Evolutionary conservation across 179 eudicot genomes (phyloP), one percentile per base, ranked within the genome.

Genomic region (Vitellaria paradoxa): DNA sequence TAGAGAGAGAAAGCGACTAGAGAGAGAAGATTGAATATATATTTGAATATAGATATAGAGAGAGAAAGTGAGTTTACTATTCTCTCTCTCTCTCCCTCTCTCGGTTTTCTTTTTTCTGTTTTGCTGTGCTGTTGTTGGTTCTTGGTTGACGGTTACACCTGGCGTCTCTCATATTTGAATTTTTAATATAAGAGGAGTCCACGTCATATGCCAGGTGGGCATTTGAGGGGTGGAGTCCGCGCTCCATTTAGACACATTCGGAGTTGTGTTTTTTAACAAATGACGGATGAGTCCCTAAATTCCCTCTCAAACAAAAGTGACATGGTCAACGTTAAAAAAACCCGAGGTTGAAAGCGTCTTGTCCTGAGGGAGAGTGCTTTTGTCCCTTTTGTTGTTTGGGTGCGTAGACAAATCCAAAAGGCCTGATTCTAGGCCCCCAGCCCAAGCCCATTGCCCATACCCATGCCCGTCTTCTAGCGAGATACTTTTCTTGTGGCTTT

Each of bases 91-190:
- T 62, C 1, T 62, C 0, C 9, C 14, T 62, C 14, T 62, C 7
- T 20, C 9, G 56, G 6, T 70, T 18, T 49, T 4, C 26, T 70
- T 49, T 46, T 4, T 18, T 70, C 37, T 70, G 1, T 23, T 47
- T 47, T 52, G 5, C 6, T n/a, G 24, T 21, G 37, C 7, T 70
- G 18, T 70, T 47, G 74, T 50, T 70, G 74, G 74, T 70, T 70
- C 57, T 50, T 3, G 9, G 74, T 70, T 70, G 60, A 70, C 74
- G 74, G 59, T 70, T 49, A 70, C 74, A 70, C 74, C 74, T 70
- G 74, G 74, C 74, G 52, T 66, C 42, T 66, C 9, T 8, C 7
- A 1, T 26, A 30, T 13, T 20, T 30, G n/a, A n/a, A 65, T 9
- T 65, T 24, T 65, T 63, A 20, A 20, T 40, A 17, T 18, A 13